Percentiles rank a stretch among this genome's conserved stretches.
These are phyloP conservation scores for Clavispora phyllophila DNA, from an alignment of 805 yeast genomes.

Conservation along the genomic window DNA sequence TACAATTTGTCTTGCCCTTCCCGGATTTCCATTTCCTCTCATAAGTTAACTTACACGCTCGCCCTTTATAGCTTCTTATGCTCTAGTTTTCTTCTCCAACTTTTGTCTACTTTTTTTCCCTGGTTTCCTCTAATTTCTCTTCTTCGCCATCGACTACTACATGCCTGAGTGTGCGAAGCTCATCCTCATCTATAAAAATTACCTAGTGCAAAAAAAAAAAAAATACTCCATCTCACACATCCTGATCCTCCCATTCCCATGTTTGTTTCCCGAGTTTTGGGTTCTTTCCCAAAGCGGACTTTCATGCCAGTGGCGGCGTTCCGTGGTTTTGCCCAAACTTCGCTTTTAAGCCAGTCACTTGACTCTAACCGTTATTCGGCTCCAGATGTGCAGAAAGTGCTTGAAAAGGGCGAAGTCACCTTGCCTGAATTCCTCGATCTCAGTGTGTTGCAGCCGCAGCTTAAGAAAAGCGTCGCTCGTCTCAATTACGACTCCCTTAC, in stretches of 20 bases:
- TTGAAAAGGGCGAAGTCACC: conserved; percentile 5
- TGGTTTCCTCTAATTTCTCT: neutral
- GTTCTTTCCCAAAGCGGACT: neutral
- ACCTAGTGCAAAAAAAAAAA: neutral
- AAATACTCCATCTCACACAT: neutral
- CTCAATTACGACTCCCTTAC: conserved; percentile 51
- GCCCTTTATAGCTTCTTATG: too few relatives aligned
- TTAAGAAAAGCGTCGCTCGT: conserved; percentile 10
- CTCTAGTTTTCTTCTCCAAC: too few relatives aligned
- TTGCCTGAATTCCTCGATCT: conserved; percentile 9
- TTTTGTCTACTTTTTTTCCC: neutral
- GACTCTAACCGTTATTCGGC: neutral
- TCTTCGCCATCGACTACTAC: neutral
- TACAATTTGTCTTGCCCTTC: too few relatives aligned
- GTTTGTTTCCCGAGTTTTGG: neutral
- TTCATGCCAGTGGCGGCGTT: neutral
- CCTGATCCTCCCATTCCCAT: neutral
- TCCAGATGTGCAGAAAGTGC: neutral
- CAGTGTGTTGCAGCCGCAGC: conserved; percentile 6
- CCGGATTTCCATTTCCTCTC: too few relatives aligned
- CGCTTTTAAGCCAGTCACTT: neutral
- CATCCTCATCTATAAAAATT: neutral
- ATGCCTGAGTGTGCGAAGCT: neutral
- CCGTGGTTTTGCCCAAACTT: neutral
- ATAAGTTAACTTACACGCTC: too few relatives aligned